phyloP scores from a whole-genome alignment of 371 early-diverging fungal species.

The Funneliformis caledonium region DNA sequence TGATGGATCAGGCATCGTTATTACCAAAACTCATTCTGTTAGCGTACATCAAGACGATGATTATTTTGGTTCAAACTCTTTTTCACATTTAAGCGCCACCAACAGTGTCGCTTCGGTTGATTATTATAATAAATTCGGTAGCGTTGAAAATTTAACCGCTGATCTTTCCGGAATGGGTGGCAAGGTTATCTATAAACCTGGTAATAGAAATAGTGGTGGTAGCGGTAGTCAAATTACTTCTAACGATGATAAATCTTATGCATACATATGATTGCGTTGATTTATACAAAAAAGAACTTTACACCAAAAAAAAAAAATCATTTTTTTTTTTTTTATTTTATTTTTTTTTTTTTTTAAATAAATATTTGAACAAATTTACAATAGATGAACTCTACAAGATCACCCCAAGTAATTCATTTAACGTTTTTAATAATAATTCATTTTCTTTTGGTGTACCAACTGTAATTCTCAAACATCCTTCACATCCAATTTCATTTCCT shows the following conservation, averaged over 20 bases:
- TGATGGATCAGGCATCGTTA: background rate
- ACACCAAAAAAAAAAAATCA: no score
- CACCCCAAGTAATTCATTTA: constrained; percentile 33
- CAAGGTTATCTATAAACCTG: background rate
- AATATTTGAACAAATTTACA: no score
- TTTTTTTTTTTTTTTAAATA: no score
- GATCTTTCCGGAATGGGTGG: background rate
- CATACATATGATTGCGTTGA: no score
- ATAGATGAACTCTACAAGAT: no score
- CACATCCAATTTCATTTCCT: constrained; percentile 90
- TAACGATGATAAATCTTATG: background rate
- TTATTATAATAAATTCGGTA: background rate
- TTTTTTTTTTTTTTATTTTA: no score
- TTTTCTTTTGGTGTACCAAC: constrained; percentile 91
- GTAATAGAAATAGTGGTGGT: background rate
- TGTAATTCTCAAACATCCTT: constrained; percentile 91
- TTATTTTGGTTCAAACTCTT: background rate
- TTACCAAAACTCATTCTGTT: background rate
- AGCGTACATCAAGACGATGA: background rate
- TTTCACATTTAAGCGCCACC: background rate
- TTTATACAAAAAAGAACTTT: no score
- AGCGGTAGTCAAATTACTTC: background rate
- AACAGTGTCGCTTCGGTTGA: background rate
- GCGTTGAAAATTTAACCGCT: background rate
- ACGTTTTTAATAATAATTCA: constrained; percentile 50